Percentiles rank a stretch among this genome's conserved stretches.
Conservation (phyloP, 176 grass and related monocot species). For the Ampelocalamus luodianensis region DNA sequence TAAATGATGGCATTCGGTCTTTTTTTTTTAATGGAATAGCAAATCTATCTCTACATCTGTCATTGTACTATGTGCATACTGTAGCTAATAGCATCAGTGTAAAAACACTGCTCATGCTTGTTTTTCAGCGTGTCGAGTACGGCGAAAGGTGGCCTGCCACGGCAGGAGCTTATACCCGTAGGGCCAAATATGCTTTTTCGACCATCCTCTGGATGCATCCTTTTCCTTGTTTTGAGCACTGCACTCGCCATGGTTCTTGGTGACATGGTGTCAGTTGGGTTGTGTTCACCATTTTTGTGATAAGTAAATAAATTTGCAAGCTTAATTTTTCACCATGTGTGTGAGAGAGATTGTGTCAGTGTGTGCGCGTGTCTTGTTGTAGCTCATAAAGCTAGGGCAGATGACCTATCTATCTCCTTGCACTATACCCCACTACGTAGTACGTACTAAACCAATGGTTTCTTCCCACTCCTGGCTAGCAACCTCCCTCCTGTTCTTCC, state of each 20-base stretch:
- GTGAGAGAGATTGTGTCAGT: neutral
- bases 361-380: neutral
- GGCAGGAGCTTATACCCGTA: too few species aligned
- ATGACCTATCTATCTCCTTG: neutral
- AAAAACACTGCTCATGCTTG: too few species aligned
- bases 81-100: too few species aligned
- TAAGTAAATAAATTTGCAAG: neutral
- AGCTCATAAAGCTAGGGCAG: slow-evolving; percentile 38
- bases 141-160: too few species aligned
- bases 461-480: neutral
- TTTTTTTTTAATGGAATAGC: too few species aligned
- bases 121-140: too few species aligned
- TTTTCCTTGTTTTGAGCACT: too few species aligned
- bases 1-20: too few species aligned
- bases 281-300: neutral
- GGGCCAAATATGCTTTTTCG: too few species aligned
- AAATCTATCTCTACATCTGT: too few species aligned
- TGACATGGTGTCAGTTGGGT: slow-evolving; percentile 13
- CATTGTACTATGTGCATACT: too few species aligned
- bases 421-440: slow-evolving; percentile 22
- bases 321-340: slow-evolving; percentile 3
- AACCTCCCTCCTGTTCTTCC: neutral
- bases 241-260: slow-evolving; percentile 2
- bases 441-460: slow-evolving; percentile 25
- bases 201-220: too few species aligned